These are phyloP conservation scores for Acanthamoeba lenticulata DNA, from an alignment of 208 protist species.

Conservation along the genomic window DNA sequence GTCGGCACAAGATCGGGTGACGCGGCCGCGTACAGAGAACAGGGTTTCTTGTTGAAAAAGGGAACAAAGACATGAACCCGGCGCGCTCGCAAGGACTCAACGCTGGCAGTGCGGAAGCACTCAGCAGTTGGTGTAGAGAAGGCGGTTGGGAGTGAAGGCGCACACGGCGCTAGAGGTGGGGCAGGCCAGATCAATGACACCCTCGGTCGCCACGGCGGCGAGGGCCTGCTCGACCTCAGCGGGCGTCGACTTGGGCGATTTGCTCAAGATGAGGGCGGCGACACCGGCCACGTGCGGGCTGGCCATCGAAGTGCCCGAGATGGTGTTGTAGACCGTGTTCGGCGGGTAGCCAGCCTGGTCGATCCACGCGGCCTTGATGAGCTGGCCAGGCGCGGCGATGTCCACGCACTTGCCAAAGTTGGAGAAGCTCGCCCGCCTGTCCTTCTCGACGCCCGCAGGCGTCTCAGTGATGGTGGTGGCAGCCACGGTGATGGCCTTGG, in stretches of 20 bases:
- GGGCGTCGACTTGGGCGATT: neutral
- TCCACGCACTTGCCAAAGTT: constrained; percentile 68
- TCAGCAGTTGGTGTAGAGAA: constrained; percentile 36
- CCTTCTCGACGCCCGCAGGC: neutral
- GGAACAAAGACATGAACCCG: no score
- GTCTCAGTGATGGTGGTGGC: constrained; percentile 24
- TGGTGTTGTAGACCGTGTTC: constrained; percentile 40
- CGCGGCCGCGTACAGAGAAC: no score
- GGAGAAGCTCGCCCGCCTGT: constrained; percentile 54
- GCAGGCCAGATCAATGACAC: constrained; percentile 1
- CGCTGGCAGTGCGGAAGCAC: no score
- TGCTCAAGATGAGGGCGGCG: constrained; percentile 31
- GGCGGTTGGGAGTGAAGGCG: constrained; percentile 8
- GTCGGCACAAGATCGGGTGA: no score
- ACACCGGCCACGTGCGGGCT: constrained; percentile 7
- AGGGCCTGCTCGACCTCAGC: neutral
- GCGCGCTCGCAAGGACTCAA: no score
- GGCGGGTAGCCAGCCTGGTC: neutral
- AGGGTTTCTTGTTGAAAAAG: no score
- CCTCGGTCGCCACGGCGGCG: neutral
- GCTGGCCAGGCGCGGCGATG: constrained; percentile 69
- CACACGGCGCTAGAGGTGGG: neutral
- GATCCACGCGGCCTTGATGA: constrained; percentile 71
- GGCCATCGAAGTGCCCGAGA: constrained; percentile 2
- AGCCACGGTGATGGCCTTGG: constrained; percentile 59